Percentiles rank a stretch among this genome's conserved stretches.
These are phyloP conservation scores for Lithospermum erythrorhizon DNA, from an alignment of 257 asterid genomes.

Conservation along the genomic window DNA sequence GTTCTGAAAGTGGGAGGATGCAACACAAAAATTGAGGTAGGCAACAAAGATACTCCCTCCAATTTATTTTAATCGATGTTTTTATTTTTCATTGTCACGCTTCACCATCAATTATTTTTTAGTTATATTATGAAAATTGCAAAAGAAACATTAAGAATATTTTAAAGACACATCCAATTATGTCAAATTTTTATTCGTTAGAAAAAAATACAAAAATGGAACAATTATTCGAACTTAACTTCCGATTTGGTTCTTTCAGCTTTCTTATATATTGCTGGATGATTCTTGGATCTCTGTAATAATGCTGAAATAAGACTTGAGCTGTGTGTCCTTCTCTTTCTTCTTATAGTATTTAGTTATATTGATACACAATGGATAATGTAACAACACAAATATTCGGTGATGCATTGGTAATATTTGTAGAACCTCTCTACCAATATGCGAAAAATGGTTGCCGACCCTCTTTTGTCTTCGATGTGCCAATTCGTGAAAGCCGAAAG, in stretches of 20 bases:
- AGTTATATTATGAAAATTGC: too few species aligned
- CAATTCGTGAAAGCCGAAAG: too few species aligned
- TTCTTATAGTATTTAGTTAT: background rate
- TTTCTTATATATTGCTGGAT: too few species aligned
- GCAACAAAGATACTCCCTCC: background rate
- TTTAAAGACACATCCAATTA: too few species aligned
- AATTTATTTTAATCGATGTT: too few species aligned
- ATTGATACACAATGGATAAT: too few species aligned
- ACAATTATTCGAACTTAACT: background rate
- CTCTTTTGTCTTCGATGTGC: too few species aligned
- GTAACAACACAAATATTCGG: background rate
- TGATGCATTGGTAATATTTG: background rate
- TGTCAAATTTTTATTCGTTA: too few species aligned
- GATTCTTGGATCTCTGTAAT: background rate
- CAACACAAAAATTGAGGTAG: slow-evolving; percentile 80
- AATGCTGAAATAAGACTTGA: background rate
- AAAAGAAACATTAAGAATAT: too few species aligned
- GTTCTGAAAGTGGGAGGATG: slow-evolving; percentile 82
- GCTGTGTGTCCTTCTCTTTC: background rate
- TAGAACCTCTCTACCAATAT: background rate
- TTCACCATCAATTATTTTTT: too few species aligned
- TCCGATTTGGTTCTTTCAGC: background rate
- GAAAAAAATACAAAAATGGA: background rate
- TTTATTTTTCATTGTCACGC: too few species aligned
- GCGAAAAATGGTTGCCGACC: background rate